phyloP scores from a whole-genome alignment of 2,329 filamentous ascomycete species.

The Pestalotiopsis sp. region DNA sequence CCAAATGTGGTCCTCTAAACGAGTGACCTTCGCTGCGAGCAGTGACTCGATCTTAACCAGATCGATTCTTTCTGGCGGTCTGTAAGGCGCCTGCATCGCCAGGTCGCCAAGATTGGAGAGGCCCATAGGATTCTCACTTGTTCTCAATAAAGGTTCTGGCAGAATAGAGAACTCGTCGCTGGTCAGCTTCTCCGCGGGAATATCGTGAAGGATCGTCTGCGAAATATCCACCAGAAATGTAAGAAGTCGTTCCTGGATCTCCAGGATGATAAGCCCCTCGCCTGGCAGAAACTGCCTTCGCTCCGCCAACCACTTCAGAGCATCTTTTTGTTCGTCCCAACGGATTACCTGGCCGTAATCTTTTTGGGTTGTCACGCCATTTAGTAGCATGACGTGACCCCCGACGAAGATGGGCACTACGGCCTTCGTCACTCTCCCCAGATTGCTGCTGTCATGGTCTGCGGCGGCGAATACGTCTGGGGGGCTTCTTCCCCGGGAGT shows the following conservation, averaged over 20 bases:
- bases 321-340: slow-evolving; percentile 38
- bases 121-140: slow-evolving; percentile 29
- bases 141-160: slow-evolving; percentile 38
- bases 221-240: slow-evolving; percentile 53
- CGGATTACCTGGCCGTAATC: slow-evolving; percentile 39
- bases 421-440: slow-evolving; percentile 28
- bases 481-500: slow-evolving; percentile 48
- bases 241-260: slow-evolving; percentile 51
- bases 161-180: slow-evolving; percentile 33
- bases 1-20: slow-evolving; percentile 57
- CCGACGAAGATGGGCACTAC: slow-evolving; percentile 32
- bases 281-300: slow-evolving; percentile 43
- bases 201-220: slow-evolving; percentile 53
- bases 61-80: slow-evolving; percentile 48
- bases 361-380: slow-evolving; percentile 25
- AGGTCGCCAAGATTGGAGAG: slow-evolving; percentile 42
- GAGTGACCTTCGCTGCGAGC: slow-evolving; percentile 40
- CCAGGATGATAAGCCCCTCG: slow-evolving; percentile 51
- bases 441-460: slow-evolving; percentile 39
- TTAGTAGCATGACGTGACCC: slow-evolving; percentile 36
- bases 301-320: slow-evolving; percentile 37
- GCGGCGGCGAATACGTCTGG: slow-evolving; percentile 50
- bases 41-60: slow-evolving; percentile 46
- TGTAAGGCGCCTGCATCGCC: slow-evolving; percentile 55
- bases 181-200: slow-evolving; percentile 33